Base-by-base conservation (phyloP, 371 early-diverging fungal species). In the Mucor piriformis region DNA sequence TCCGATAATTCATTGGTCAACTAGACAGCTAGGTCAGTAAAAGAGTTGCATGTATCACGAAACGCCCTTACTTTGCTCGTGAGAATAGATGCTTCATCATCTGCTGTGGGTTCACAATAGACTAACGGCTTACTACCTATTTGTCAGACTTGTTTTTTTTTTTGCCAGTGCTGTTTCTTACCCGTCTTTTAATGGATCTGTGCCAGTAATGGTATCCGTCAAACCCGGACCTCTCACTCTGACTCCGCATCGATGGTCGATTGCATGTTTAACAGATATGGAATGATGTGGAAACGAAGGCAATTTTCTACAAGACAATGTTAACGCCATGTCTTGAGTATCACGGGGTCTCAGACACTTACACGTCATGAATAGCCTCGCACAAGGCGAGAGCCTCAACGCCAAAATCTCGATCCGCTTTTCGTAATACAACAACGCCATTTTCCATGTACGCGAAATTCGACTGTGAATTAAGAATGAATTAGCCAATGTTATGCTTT, bases 341-440 rank as follows among this genome's bases (percentile, higher is more conserved):
- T 46, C 25, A 46, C 46, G 13, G n/a, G 1, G 20, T 11, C 12
- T 11, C 23, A 46, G 21, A 24, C 21, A 32, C 1, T 55, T 72
- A 82, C 82, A 74, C 58, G 16, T 66, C 59, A 69, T 82, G 66
- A 50, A 83, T 53, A 12, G 64, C 70, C 6, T 72, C 59, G 48
- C 82, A 83, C 23, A 83, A 61, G 21, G 64, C 55, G 5, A 74
- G 82, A 0, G 81, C 83, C 11, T 71, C 35, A 3, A 65, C 68
- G 61, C 78, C 81, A 64, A 83, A 83, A 54, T 83, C 68, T 21
- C 74, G 69, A 55, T 83, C 83, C n/a, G 79, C 83, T 50, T 79
- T 67, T 64, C 83, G 61, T 3, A 57, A 57, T 12, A 70, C 56
- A 0, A 83, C 83, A 32, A 81, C 72, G 1, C 69, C 69, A 11